These are phyloP conservation scores for Paecilomyces fulvus DNA, from an alignment of 2,329 filamentous ascomycete genomes.

Conservation along the genomic window DNA sequence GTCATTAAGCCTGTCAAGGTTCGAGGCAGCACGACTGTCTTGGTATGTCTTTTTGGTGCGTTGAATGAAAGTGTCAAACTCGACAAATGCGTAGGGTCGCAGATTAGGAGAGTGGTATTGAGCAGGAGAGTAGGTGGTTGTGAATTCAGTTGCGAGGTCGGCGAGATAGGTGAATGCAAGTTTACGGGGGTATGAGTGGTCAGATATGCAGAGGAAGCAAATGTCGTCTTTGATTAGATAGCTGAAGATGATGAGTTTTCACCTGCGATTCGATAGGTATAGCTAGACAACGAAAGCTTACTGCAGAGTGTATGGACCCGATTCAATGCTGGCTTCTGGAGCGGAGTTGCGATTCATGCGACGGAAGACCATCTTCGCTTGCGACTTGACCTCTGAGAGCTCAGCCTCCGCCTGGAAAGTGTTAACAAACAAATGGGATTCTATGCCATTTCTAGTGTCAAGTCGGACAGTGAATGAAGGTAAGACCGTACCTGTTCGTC, in stretches of 20 bases:
- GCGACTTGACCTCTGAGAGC: constrained; percentile 78
- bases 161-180: constrained; percentile 97
- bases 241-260: constrained; percentile 36
- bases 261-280: not conserved
- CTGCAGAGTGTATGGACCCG: constrained; percentile 75
- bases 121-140: constrained; percentile 64
- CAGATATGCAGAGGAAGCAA: constrained; percentile 89
- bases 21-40: constrained; percentile 81
- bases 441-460: not conserved
- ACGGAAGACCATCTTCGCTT: constrained; percentile 84
- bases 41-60: constrained; percentile 91
- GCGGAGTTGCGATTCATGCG: constrained; percentile 83
- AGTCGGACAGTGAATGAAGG: not conserved
- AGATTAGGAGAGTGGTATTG: constrained; percentile 68
- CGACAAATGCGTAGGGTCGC: constrained; percentile 92
- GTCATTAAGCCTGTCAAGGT: constrained; percentile 91
- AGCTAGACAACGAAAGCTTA: constrained; percentile 37
- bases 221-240: constrained; percentile 78
- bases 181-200: constrained; percentile 90
- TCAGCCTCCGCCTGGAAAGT: constrained; percentile 55
- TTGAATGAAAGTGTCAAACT: constrained; percentile 95
- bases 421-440: constrained; percentile 1
- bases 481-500: constrained; percentile 60
- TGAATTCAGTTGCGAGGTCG: constrained; percentile 86
- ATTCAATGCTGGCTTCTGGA: constrained; percentile 85